Evolutionary conservation across 1,284 basidiomycete species (phyloP), one percentile per base, ranked within the genome.

Genomic region (Cutaneotrichosporon mucoides): DNA sequence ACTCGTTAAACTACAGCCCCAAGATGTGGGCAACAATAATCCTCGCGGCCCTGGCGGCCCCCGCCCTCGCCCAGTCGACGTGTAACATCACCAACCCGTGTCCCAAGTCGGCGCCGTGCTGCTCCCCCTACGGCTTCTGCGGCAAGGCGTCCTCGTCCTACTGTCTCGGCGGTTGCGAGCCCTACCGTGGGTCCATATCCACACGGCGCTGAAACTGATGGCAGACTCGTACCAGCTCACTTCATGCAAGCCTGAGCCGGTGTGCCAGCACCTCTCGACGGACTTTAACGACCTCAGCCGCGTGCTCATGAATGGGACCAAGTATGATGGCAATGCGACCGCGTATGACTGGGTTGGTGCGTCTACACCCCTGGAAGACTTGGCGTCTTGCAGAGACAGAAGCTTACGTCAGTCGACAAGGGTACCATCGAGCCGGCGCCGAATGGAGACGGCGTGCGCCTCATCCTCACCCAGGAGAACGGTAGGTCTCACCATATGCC

Each of bases 161-260:
- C 75, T 91, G 89, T 69, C 79, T 90, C 35, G 88, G 88, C 46
- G 90, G 90, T 9, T 92, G 90, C 77, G 84, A 92, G 69, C 88
- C 90, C 8, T 81, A 89, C 46, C 76, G 81, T 75, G 45, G 35
- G 69, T 65, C 6, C n/a, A 38, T 6, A 38, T 11, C 6, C 37
- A 11, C 37, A 6, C 11, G 37, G 6, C 37, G 6, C 11, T 38
- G 13, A 24, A n/a, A 1, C 11, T 10, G 33, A 54, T 46, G 10
- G 4, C 13, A 53, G 10, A 35, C 58, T 66, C 38, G 63, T 49
- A 15, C 16, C 16, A 42, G 11, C 48, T 37, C 15, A 54, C 75
- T 69, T 89, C 88, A 0, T 92, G 90, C 78, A 76, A 75, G 54
- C 88, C 89, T 0, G 82, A 82, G 46, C 89, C 90, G 0, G 76